Conservation (phyloP, 495 filamentous ascomycete genomes). For the Xylaria cubensis region DNA sequence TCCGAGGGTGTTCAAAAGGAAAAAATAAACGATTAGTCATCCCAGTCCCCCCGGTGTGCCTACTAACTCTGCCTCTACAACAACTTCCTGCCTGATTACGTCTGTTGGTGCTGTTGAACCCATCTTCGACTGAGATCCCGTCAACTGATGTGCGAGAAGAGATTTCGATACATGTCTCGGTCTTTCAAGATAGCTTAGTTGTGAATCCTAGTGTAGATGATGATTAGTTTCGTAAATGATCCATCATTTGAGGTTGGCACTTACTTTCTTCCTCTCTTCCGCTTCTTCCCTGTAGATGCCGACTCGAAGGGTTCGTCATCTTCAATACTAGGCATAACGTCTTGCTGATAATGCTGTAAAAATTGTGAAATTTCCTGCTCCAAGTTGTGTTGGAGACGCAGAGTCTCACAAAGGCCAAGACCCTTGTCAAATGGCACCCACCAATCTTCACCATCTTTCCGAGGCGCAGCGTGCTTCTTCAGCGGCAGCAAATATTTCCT, state of each 20-base stretch:
- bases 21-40: background rate
- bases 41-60: background rate
- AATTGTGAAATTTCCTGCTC: background rate
- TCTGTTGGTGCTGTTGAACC: background rate
- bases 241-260: background rate
- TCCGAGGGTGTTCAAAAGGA: background rate
- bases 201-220: background rate
- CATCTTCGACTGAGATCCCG: background rate
- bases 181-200: background rate
- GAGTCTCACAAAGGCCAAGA: background rate
- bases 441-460: background rate
- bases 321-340: background rate
- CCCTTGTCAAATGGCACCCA: background rate
- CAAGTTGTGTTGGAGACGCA: background rate
- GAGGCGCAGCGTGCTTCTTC: background rate
- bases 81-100: background rate
- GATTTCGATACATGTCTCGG: background rate
- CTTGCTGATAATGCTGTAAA: background rate
- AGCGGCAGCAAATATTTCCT: background rate
- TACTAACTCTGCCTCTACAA: background rate
- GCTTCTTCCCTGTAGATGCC: background rate
- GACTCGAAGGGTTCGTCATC: background rate
- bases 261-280: background rate
- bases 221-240: background rate
- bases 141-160: background rate